Evolutionary conservation across 257 asterid species (phyloP), one percentile per base, ranked within the genome.

Genomic region (Linaria vulgaris): DNA sequence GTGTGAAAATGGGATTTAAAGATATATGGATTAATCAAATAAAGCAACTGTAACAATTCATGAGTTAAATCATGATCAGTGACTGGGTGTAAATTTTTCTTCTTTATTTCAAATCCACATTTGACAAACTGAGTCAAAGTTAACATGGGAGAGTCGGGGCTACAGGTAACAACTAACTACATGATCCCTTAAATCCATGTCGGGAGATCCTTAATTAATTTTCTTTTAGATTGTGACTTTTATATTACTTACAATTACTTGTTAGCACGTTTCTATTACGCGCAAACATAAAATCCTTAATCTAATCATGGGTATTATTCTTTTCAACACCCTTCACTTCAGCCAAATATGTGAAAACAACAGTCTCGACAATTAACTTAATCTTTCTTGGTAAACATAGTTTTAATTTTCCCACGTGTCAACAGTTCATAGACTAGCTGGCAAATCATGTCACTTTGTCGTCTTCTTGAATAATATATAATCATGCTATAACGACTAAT

Each of bases 181-280:
- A n/a, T 46, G 59, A 39, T 47, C 39, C 46, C 41, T n/a, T 63
- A 38, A 63, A 21, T 54, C 54, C 53, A 38, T 38, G 48, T 38
- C 53, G 48, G 12, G 15, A 53, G 3, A 34, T 41, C 39, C 55
- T 63, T 70, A 61, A 25, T 6, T 43, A 44, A 57, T 44, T 57
- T 43, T 56, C 3, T 17, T 17, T 56, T 23, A 25, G 9, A 27
- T 23, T 6, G 16, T 59, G 53, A 41, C 41, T 64, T 74, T 48
- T 53, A 14, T 27, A 71, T 71, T 67, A 71, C 34, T 67, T 46
- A 12, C 75, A 66, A 69, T 61, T 39, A 43, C 47, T 62, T 63
- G 56, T 60, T 54, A 59, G 68, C 81, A 76, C 81, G 77, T 76
- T 63, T 62, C 69, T 64, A 52, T 56, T 54, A 66, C n/a, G n/a